phyloP scores from a whole-genome alignment of 148 eudicot species.

The Mesembryanthemum crystallinum region DNA sequence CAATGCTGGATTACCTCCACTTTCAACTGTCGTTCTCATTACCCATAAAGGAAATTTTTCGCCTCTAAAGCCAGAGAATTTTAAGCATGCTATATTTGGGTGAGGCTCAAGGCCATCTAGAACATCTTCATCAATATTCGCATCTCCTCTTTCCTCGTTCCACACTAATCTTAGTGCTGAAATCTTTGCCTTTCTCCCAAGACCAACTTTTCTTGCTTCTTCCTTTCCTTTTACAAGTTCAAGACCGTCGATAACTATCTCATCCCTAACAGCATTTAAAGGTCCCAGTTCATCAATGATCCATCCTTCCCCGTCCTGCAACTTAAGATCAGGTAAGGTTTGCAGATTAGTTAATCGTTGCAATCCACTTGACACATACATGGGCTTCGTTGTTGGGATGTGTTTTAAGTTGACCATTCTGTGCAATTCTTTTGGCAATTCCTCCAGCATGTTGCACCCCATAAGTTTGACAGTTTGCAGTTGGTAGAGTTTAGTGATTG shows the following conservation, averaged over 20 bases:
- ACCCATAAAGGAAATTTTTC: too few species aligned
- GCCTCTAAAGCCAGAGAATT: too few species aligned
- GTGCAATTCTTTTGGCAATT: conserved; percentile 18
- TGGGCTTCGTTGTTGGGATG: conserved; percentile 3
- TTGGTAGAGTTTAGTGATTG: conserved; percentile 23
- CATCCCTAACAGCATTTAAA: conserved; percentile 12
- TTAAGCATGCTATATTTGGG: too few species aligned
- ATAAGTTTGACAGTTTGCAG: conserved; percentile 24
- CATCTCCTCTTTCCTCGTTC: neutral
- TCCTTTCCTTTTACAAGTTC: conserved; percentile 16
- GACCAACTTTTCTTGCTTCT: conserved; percentile 15
- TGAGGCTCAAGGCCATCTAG: neutral
- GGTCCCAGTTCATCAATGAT: conserved; percentile 20
- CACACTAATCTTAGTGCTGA: neutral
- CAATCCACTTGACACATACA: conserved; percentile 23
- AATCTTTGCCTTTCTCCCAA: neutral
- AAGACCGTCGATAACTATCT: conserved; percentile 22
- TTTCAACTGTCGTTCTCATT: too few species aligned
- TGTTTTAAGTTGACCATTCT: conserved; percentile 26
- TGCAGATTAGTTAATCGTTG: conserved; percentile 16
- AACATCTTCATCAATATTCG: neutral
- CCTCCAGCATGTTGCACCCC: conserved; percentile 5
- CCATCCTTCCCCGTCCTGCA: conserved; percentile 17
- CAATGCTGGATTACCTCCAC: too few species aligned
- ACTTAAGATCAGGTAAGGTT: conserved; percentile 23